These are phyloP conservation scores for Posidonia oceanica DNA, from an alignment of 116 monocot genomes.

Conservation along the genomic window DNA sequence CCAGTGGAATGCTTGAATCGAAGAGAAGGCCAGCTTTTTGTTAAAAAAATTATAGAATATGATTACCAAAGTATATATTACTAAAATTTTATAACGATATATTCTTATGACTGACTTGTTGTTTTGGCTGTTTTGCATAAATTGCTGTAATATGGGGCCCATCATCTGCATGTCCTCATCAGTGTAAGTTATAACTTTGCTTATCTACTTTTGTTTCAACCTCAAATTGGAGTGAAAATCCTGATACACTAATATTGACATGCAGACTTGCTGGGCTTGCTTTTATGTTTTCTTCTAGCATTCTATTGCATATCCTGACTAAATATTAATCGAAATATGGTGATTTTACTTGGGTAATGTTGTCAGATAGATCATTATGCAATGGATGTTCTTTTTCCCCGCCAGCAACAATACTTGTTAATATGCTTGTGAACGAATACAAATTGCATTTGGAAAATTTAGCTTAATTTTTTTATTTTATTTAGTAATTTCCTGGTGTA, in stretches of 20 bases:
- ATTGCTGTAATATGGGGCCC: background rate
- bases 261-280: constrained; percentile 96
- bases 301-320: constrained; percentile 65
- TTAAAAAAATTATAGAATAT: no score
- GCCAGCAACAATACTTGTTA: no score
- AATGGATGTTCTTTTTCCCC: no score
- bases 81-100: no score
- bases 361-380: no score
- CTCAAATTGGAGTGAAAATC: background rate
- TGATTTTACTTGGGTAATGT: no score
- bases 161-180: background rate
- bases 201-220: constrained; percentile 5
- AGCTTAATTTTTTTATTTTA: no score
- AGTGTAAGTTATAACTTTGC: constrained; percentile 2
- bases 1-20: no score
- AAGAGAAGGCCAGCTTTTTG: no score
- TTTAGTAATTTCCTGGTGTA: no score
- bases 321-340: background rate
- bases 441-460: no score
- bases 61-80: no score
- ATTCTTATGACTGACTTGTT: background rate
- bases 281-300: constrained; percentile 94
- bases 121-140: background rate
- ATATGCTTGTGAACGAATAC: background rate
- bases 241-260: background rate